A percentile compares a stretch with the other conserved stretches of the same genome.
These are phyloP conservation scores for Plectosphaerella sp. DNA, from an alignment of 2,329 filamentous ascomycete species.

Conservation along the genomic window DNA sequence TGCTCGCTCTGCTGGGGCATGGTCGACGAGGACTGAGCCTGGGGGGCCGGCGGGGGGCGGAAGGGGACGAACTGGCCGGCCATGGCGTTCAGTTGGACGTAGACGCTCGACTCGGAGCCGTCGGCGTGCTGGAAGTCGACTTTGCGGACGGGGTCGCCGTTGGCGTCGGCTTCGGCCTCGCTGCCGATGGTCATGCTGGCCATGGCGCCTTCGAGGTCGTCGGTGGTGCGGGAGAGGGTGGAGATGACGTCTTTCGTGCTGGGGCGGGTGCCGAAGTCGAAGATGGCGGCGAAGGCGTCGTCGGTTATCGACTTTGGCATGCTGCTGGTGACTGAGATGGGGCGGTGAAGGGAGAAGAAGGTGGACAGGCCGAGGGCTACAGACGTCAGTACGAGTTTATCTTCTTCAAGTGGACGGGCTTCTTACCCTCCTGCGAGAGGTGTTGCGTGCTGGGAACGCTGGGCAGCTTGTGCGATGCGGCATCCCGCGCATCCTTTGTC, in stretches of 20 bases:
- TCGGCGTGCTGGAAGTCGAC: conserved; percentile 52
- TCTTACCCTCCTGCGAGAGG: conserved; percentile 62
- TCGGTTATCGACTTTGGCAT: conserved; percentile 69
- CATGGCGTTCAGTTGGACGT: conserved; percentile 64
- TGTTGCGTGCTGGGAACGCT: conserved; percentile 73
- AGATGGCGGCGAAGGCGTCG: conserved; percentile 81
- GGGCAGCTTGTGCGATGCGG: conserved; percentile 55
- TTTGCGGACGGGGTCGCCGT: conserved; percentile 42
- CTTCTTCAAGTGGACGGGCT: conserved; percentile 2
- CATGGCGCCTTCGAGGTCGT: conserved; percentile 56
- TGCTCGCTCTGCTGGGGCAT: conserved; percentile 13
- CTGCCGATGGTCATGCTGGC: conserved; percentile 44
- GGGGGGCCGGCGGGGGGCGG: conserved; percentile 75
- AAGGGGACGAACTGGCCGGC: conserved; percentile 74
- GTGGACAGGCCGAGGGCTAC: conserved; percentile 81
- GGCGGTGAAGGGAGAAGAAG: conserved; percentile 94
- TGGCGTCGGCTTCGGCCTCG: conserved; percentile 33
- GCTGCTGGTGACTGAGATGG: conserved; percentile 81
- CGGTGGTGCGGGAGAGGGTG: conserved; percentile 57
- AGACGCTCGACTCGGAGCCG: conserved; percentile 53
- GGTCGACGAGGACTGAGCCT: conserved; percentile 41
- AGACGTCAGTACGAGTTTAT: conserved; percentile 1
- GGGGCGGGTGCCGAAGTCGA: conserved; percentile 53
- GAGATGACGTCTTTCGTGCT: conserved; percentile 60
- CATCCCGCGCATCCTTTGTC: conserved; percentile 38